Evolutionary conservation across 164 flowering plant species (phyloP), one percentile per base, ranked within the genome.

Genomic region (Aristolochia contorta): DNA sequence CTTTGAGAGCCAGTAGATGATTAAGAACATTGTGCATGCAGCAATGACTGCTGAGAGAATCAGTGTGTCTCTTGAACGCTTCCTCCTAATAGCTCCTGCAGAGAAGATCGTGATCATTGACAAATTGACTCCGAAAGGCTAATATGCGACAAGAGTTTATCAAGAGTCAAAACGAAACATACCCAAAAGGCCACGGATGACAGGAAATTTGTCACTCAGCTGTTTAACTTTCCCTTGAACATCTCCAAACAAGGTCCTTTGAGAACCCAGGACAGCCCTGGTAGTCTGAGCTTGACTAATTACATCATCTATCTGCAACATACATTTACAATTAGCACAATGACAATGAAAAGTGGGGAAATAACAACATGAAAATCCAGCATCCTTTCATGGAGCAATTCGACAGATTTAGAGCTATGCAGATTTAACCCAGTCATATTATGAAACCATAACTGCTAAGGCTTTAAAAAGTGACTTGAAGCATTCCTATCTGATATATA

Each of bases 1-100:
- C 74, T 93, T 93, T 37, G 96, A 86, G 57, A 90, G 89, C 99
- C 99, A 91, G 58, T 94, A 90, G 74, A 94, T 80, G 16, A 94
- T 85, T 57, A 94, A 87, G 69, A 94, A 91, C 77, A 94, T 70
- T 15, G 96, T 90, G 77, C 99, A 94, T 33, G 86, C 96, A 0
- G 97, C 96, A 65, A 94, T 90, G 27, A 94, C 96, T 47, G 89
- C 96, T 59, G 99, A 69, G 18, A 94, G 78, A 64, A 94, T 94
- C 54, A 94, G 81, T 16, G 93, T 94, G 71, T 94, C 99, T 71
- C 87, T 79, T n/a, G 97, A 94, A 54, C 75, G 68, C 71, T 78
- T 81, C 78, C 91, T 78, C 75, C 79, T 86, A 60, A 93, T 89
- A 47, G 96, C 86, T 67, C 98, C 98, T 93, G 83, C 52, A 66